Conservation (phyloP, 148 eudicot species). For the Talinum fruticosum region DNA sequence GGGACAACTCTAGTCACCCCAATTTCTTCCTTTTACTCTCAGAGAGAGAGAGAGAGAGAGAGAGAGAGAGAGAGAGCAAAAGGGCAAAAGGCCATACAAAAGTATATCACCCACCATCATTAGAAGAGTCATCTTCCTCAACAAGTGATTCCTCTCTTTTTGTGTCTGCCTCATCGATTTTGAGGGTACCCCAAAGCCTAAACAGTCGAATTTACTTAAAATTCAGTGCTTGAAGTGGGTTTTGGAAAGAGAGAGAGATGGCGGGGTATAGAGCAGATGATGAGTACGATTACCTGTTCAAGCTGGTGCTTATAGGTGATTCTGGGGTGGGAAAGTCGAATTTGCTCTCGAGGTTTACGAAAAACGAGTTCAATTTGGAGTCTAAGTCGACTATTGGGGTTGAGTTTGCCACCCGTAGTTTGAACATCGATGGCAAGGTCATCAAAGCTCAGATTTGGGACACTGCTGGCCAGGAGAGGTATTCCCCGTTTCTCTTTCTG, state of each 20-base stretch:
- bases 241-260: constrained; percentile 22
- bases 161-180: constrained; percentile 2
- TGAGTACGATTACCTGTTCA: constrained; percentile 73
- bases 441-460: constrained; percentile 88
- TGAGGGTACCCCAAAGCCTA: constrained; percentile 4
- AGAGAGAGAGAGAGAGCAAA: neutral
- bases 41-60: neutral
- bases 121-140: constrained; percentile 11
- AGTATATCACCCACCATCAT: neutral
- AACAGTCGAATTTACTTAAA: constrained; percentile 10
- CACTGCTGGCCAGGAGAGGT: constrained; percentile 82
- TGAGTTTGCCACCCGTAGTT: constrained; percentile 66
- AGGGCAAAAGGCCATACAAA: neutral
- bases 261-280: constrained; percentile 61
- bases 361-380: constrained; percentile 70
- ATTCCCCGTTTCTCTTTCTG: neutral
- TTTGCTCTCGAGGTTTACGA: constrained; percentile 64
- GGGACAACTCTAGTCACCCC: neutral
- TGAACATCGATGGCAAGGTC: constrained; percentile 45
- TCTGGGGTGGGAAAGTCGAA: constrained; percentile 74
- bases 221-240: neutral
- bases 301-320: constrained; percentile 68
- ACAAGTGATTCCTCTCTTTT: constrained; percentile 18
- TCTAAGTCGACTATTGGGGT: constrained; percentile 78
- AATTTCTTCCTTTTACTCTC: neutral